Evolutionary conservation across 2,329 filamentous ascomycete species (phyloP), one percentile per base, ranked within the genome.

Genomic region (Zalaria sp.): DNA sequence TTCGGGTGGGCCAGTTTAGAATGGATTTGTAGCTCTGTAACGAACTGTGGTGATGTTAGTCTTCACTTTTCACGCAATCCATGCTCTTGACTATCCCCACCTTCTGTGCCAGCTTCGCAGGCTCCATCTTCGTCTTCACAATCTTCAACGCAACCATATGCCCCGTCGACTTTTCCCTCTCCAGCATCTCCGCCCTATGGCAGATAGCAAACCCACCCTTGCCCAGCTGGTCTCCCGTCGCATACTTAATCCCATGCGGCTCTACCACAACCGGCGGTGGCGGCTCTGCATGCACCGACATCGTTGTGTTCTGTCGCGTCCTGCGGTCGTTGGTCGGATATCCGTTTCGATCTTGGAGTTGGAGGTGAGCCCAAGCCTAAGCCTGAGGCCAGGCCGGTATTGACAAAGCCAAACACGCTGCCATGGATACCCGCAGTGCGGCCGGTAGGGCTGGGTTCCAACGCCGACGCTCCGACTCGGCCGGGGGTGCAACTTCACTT

Each of bases 1-100:
- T 95, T 94, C 41, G 83, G 83, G 57, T 98, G 91, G 44, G 81
- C 79, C 78, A 98, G 89, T 60, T 96, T 98, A 35, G 91, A 95
- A 65, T 98, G 91, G 46, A 98, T 95, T 63, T 96, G 89, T 5
- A 98, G 75, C 62, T 98, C 91, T 2, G 77, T 80, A 43, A 79
- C 74, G 59, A 82, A 82, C 76, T 81, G 49, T 27, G 35, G 38
- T 5, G n/a, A 26, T 25, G 38, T 46, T 34, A 46, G 49, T 39
- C 34, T 35, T 38, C 18, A 3, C 11, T 26, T 25, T 8, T 2
- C 35, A 36, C 7, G 18, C 10, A 9, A 27, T 5, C n/a, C 26
- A 25, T 36, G 25, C 34, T 11, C 28, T n/a, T 27, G 18, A 29
- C 38, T 39, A 45, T 34, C 29, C 28, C 18, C 48, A 85, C 83